These are phyloP conservation scores for Candida andamanensis DNA, from an alignment of 805 yeast genomes.

Conservation along the genomic window DNA sequence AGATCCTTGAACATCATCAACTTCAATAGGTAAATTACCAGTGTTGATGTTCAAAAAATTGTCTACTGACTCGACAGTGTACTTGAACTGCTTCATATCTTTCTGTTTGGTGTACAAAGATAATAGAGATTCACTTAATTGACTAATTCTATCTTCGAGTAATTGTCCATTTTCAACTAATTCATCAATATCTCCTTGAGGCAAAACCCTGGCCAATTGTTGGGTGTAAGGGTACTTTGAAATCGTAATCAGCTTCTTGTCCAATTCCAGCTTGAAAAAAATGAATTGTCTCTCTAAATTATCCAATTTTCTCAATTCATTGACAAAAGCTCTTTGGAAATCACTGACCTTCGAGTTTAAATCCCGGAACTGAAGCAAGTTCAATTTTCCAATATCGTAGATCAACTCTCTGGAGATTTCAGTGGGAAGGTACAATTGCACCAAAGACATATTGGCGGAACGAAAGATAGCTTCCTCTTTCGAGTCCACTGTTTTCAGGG, in stretches of 20 bases:
- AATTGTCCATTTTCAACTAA: slow-evolving; percentile 55
- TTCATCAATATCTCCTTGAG: slow-evolving; percentile 67
- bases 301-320: slow-evolving; percentile 78
- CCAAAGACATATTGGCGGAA: slow-evolving; percentile 95
- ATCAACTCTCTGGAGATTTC: slow-evolving; percentile 86
- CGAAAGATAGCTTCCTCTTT: slow-evolving; percentile 47
- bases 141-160: slow-evolving; percentile 69
- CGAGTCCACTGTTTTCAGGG: not conserved
- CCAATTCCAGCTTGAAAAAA: slow-evolving; percentile 43
- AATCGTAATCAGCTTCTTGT: slow-evolving; percentile 41
- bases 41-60: slow-evolving; percentile 30
- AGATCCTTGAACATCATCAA: slow-evolving; percentile 28
- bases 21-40: slow-evolving; percentile 20
- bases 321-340: slow-evolving; percentile 88
- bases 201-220: slow-evolving; percentile 20
- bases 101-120: slow-evolving; percentile 58
- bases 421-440: slow-evolving; percentile 85
- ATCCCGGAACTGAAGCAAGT: slow-evolving; percentile 84
- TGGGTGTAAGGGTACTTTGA: slow-evolving; percentile 22
- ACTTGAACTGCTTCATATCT: slow-evolving; percentile 66
- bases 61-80: slow-evolving; percentile 35
- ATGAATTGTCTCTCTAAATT: slow-evolving; percentile 77
- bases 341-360: slow-evolving; percentile 68
- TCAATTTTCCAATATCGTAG: slow-evolving; percentile 81
- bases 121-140: slow-evolving; percentile 65